Evolutionary conservation across 208 protist genomes (phyloP), one percentile per base, ranked within the genome.

Genomic region (Herpetomonas samuelpessoai): DNA sequence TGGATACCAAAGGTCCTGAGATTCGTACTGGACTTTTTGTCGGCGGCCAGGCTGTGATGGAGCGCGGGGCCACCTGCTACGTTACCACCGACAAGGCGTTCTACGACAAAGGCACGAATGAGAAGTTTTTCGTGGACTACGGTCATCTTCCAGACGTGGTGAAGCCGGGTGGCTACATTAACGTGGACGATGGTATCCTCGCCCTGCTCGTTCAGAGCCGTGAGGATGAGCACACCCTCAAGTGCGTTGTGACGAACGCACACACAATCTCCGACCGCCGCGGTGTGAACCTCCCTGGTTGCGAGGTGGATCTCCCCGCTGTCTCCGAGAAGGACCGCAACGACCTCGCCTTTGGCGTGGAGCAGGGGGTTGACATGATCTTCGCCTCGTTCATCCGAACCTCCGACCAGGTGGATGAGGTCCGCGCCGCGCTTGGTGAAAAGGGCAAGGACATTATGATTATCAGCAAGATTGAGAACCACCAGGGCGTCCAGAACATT

Each of bases 391-490:
- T 99, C 71, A 98, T 99, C 65, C 90, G 96, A 57, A 96, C 81
- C 27, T 88, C 93, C 2, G 79, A 86, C 7, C 96, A 99, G 77
- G 92, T 99, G 14, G 47, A 74, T 6, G 87, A 96, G 38, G 97
- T 99, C 53, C 86, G 96, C 52, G 64, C 76, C 19, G 71, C 89
- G 19, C 91, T 99, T 35, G 94, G 97, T 27, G 77, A 84, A 27
- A 82, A 86, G 38, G 95, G 92, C n/a, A 82, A 85, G 51, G 79
- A 97, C 50, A 92, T 92, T 46, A 83, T 93, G 64, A 98, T 99
- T 75, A 99, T 99, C 68, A 83, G 88, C 62, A 99, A 99, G 87
- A 99, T 99, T 68, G 98, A 99, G 86, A 99, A 99, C 70, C 92
- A 98, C 71, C 94, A 99, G 77, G 98, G 84, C 44, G 79, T 99